Evolutionary conservation across 495 filamentous ascomycete genomes (phyloP), one percentile per base, ranked within the genome.

Genomic region (Podospora australis): DNA sequence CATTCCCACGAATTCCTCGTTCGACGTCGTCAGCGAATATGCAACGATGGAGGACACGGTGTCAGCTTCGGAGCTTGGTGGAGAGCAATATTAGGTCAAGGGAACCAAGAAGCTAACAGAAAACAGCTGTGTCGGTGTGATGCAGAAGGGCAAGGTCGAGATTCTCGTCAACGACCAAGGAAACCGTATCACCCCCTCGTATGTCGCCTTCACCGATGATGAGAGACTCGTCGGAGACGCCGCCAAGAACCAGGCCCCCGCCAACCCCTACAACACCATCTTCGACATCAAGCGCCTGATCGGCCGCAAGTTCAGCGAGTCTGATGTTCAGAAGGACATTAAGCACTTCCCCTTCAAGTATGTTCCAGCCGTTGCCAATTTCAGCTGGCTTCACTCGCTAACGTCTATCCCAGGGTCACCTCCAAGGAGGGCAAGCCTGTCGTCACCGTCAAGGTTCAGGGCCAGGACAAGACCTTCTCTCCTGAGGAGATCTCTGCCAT

Each of bases 181-280:
- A 81, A 92, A 98, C 82, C 87, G 91, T 73, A 97, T 98, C 55
- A 98, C 91, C 53, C 92, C 92, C 24, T 96, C 90, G 44, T 99
- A 95, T 70, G 94, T 99, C 56, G 94, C 94, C 59, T 99, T 91
- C 68, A 99, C 88, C 67, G 91, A 96, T 61, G 92, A 97, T 54
- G 94, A 97, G 69, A 82, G 94, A 57, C 76, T 99, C 43, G 89
- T 99, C 54, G 94, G 94, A 79, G 94, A 97, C 72, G 91, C 94
- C 55, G 94, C 94, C 48, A 99, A 99, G 86, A 96, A 99, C 75
- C 94, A 97, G 79, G 95, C 89, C 64, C 86, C 94, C 46, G 78
- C 87, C 49, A 97, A 99, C 78, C 94, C 94, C 35, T 68, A 68
- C 53, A 78, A 84, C 52, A 97, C 94, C 34, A 78, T 99, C 64